Base-by-base conservation (phyloP, 176 grass and related monocot species). In the Bonia amplexicaulis region DNA sequence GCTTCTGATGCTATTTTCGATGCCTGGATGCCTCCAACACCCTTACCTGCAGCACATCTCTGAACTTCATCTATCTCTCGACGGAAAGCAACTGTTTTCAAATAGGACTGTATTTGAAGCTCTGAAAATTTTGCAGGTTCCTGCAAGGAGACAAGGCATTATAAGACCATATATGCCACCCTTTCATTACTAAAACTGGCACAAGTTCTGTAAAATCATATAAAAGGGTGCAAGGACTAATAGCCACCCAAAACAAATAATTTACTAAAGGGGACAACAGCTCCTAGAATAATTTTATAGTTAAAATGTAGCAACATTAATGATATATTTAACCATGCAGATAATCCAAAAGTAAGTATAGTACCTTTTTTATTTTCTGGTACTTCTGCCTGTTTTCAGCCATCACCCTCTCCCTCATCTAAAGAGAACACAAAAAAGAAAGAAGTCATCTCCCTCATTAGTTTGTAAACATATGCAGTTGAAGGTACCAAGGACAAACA, bases 391-490 rank as follows among this genome's bases (percentile, higher is more conserved):
- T 90, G 84, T 98, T 98, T 81, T 98, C 93, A 89, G 96, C 96
- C 96, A 98, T 98, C 66, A 98, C 85, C 60, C 89, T 91, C 86
- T 95, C 96, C 78, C 93, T 98, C 93, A 98, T 95, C 96, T 98
- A 93, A 69, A 86, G 65, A 23, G 89, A 80, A 77, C 61, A 70
- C 45, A 89, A 69, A 89, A 77, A 60, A 17, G 54, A 65, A 70
- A 69, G 2, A 78, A 55, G 51, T 81, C 33, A 35, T 66, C 37
- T 55, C 78, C 63, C 46, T 66, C 41, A 26, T 47, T 66, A 84
- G 3, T 71, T 59, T 86, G 64, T 71, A 66, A 53, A 17, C 31
- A 64, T 66, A 74, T 59, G 66, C 19, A 57, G 25, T 68, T 80
- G 60, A 85, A 84, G 57, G 35, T 74, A 74, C 51, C 37, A 67